Conservation (phyloP, 257 asterid genomes). For the Linderniella brevidens region DNA sequence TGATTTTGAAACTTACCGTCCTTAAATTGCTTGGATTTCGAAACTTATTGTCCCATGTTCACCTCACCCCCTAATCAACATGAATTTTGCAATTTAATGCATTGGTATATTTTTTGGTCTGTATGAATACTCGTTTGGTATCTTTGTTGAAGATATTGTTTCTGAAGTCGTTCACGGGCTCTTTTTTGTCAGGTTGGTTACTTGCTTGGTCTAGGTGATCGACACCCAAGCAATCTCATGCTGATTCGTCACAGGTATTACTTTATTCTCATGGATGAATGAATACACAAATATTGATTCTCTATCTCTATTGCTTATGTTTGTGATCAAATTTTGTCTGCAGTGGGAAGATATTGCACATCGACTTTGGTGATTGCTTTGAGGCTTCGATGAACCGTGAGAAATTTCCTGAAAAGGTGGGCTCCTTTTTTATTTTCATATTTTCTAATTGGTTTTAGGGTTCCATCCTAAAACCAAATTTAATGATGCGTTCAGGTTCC, state of each 20-base stretch:
- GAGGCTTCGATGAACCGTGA: slow-evolving; percentile 99
- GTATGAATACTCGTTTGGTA: neutral
- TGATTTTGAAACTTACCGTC: no score
- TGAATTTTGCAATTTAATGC: no score
- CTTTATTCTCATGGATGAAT: neutral
- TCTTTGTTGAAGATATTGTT: neutral
- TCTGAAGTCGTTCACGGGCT: neutral
- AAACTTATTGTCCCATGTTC: no score
- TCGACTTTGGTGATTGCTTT: slow-evolving; percentile 99
- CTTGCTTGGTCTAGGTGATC: slow-evolving; percentile 95
- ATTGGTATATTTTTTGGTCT: no score
- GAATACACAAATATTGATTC: neutral
- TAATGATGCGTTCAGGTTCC: slow-evolving; percentile 68
- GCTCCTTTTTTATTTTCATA: slow-evolving; percentile 6
- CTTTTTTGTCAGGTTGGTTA: slow-evolving; percentile 65
- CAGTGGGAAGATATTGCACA: slow-evolving; percentile 98
- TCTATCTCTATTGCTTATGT: slow-evolving; percentile 5
- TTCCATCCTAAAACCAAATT: no score
- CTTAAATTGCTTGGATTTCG: no score
- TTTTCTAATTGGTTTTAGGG: no score
- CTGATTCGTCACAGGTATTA: slow-evolving; percentile 77
- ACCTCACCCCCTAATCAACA: no score
- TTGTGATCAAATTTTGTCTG: slow-evolving; percentile 12
- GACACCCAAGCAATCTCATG: slow-evolving; percentile 99
- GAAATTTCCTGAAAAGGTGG: slow-evolving; percentile 97